Evolutionary conservation across 108 stramenopile genomes (phyloP).

Genomic region (Nitzschia sp.): DNA sequence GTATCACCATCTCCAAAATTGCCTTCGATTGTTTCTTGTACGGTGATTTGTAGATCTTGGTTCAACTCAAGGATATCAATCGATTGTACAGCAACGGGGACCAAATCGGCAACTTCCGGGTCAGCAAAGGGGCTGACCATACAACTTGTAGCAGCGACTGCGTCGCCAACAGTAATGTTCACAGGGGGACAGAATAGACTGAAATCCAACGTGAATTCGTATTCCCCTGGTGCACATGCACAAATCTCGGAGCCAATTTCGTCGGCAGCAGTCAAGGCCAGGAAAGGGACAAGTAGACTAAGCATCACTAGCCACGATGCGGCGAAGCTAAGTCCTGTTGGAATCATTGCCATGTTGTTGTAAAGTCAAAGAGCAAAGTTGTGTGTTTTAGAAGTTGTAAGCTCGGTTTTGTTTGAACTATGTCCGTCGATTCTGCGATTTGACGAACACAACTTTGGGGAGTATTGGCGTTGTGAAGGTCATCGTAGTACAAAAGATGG

Average conservation of each 20-base stretch:
- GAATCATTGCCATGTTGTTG: not conserved
- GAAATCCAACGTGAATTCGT: slow-evolving; percentile 44
- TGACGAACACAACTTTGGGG: too few relatives aligned
- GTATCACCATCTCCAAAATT: slow-evolving; percentile 37
- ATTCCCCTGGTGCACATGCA: slow-evolving; percentile 39
- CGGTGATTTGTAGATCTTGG: slow-evolving; percentile 32
- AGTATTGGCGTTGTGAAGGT: too few relatives aligned
- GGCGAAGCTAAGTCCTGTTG: not conserved
- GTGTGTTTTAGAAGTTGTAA: not conserved
- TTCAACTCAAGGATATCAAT: slow-evolving; percentile 44
- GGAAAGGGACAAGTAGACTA: slow-evolving; percentile 18
- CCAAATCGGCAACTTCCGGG: slow-evolving; percentile 35
- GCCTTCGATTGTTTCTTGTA: slow-evolving; percentile 35
- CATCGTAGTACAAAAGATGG: not conserved
- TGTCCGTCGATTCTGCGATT: too few relatives aligned
- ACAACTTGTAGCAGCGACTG: slow-evolving; percentile 37
- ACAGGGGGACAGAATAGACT: slow-evolving; percentile 32
- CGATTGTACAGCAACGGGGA: slow-evolving; percentile 34
- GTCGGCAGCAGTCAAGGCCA: not conserved
- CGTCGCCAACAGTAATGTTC: slow-evolving; percentile 36
- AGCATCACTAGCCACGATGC: not conserved
- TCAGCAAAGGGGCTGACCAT: slow-evolving; percentile 33
- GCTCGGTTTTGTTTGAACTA: not conserved
- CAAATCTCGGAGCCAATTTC: slow-evolving; percentile 39
- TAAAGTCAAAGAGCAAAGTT: not conserved